Conservation (phyloP, 345 rosid species). For the Moricandia arvensis region DNA sequence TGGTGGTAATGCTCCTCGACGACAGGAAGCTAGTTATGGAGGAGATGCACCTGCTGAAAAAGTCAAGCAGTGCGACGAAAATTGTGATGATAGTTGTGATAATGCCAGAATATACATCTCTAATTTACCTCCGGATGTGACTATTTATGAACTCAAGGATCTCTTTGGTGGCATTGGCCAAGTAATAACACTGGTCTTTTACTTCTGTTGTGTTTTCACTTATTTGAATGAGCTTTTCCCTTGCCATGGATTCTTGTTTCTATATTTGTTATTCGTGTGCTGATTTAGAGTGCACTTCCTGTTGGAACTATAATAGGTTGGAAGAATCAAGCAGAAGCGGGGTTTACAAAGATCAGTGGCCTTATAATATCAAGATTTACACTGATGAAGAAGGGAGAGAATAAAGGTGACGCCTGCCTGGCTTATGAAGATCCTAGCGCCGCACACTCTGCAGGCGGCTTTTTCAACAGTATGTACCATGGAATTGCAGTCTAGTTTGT, state of each 20-base stretch:
- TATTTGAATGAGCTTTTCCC: not conserved
- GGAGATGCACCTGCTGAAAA: conserved; percentile 48
- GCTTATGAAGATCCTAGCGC: conserved; percentile 96
- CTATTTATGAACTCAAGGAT: conserved; percentile 75
- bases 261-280: conserved; percentile 5
- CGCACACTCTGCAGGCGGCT: conserved; percentile 92
- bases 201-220: conserved; percentile 19
- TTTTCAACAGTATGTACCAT: conserved; percentile 61
- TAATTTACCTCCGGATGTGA: conserved; percentile 93
- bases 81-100: conserved; percentile 83
- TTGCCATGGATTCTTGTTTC: conserved; percentile 10
- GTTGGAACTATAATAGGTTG: conserved; percentile 54
- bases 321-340: conserved; percentile 93
- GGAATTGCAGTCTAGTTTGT: conserved; percentile 3
- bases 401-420: conserved; percentile 88
- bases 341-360: conserved; percentile 99
- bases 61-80: conserved; percentile 84
- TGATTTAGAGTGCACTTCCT: conserved; percentile 19
- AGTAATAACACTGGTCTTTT: conserved; percentile 53
- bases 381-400: conserved; percentile 88
- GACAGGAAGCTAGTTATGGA: conserved; percentile 55
- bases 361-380: conserved; percentile 91
- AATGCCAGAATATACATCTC: conserved; percentile 93
- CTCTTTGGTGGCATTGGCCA: conserved; percentile 99
- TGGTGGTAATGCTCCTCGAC: conserved; percentile 56